A percentile compares a stretch with the other conserved stretches of the same genome.
Evolutionary conservation across 1,284 basidiomycete species (phyloP).

Genomic region (Athelia psychrophila): DNA sequence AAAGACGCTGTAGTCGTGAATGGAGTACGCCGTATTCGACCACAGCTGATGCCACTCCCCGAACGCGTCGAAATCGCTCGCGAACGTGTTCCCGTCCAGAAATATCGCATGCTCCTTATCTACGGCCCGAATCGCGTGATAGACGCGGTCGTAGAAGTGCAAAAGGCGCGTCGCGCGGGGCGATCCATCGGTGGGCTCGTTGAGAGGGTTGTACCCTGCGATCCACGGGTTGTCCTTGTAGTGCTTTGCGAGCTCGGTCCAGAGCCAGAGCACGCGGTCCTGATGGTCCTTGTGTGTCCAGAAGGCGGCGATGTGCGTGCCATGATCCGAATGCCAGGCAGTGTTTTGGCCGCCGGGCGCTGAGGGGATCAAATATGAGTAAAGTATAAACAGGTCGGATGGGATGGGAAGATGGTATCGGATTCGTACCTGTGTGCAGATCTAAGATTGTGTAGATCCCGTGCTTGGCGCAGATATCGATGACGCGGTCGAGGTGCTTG

Average conservation of each 20-base stretch:
- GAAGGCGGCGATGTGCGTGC: constrained; percentile 56
- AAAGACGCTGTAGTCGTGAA: constrained; percentile 71
- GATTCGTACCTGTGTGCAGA: constrained; percentile 46
- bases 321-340: constrained; percentile 53
- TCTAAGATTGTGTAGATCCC: constrained; percentile 62
- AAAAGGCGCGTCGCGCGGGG: constrained; percentile 45
- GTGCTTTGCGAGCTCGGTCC: constrained; percentile 63
- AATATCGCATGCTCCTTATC: constrained; percentile 67
- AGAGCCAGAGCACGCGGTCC: constrained; percentile 67
- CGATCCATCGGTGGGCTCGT: constrained; percentile 69
- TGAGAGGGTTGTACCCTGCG: constrained; percentile 71
- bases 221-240: constrained; percentile 71
- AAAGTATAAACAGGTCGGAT: not conserved
- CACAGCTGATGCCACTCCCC: constrained; percentile 53
- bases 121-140: constrained; percentile 62
- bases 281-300: constrained; percentile 80
- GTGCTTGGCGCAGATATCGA: constrained; percentile 56
- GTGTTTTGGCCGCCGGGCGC: constrained; percentile 60
- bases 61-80: constrained; percentile 72
- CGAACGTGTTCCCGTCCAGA: constrained; percentile 73
- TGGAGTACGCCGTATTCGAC: constrained; percentile 69
- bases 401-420: not conserved
- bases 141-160: constrained; percentile 59
- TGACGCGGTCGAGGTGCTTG: constrained; percentile 60
- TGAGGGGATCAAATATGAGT: not conserved